Conservation (phyloP, 306 rosid genomes). For the Arachis hypogaea region DNA sequence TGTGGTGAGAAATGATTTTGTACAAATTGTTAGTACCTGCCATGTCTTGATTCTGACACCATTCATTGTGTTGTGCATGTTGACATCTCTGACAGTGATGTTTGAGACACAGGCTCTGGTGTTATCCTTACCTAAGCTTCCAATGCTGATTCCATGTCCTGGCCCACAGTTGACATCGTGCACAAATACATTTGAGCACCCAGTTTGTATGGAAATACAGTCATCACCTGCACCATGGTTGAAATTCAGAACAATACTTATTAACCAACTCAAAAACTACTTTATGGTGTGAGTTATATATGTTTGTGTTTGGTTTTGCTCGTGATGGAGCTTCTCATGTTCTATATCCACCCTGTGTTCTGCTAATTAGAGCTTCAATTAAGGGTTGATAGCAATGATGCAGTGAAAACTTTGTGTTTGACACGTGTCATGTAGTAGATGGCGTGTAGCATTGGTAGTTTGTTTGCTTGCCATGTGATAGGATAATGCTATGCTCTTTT, state of each 20-base stretch:
- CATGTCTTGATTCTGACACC: constrained; percentile 98
- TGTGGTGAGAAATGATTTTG: constrained; percentile 8
- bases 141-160: constrained; percentile 99
- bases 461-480: constrained; percentile 48
- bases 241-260: constrained; percentile 29
- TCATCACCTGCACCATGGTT: constrained; percentile 76
- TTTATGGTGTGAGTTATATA: not conserved
- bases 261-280: constrained; percentile 21
- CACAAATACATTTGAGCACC: constrained; percentile 81
- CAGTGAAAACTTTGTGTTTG: constrained; percentile 34
- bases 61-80: constrained; percentile 84
- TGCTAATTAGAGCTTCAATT: constrained; percentile 36
- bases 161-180: constrained; percentile 95
- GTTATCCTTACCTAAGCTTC: constrained; percentile 85
- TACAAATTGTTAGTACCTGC: constrained; percentile 60
- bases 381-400: constrained; percentile 39
- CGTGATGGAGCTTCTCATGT: constrained; percentile 30
- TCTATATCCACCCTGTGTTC: not conserved
- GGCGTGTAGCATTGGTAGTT: constrained; percentile 10
- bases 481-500: constrained; percentile 28
- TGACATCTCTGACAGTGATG: constrained; percentile 82
- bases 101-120: constrained; percentile 94
- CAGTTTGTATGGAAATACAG: constrained; percentile 93
- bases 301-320: not conserved
- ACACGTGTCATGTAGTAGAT: constrained; percentile 29